These are phyloP conservation scores for Nyctanthes arbortristis DNA, from an alignment of 257 asterid species.

Conservation along the genomic window DNA sequence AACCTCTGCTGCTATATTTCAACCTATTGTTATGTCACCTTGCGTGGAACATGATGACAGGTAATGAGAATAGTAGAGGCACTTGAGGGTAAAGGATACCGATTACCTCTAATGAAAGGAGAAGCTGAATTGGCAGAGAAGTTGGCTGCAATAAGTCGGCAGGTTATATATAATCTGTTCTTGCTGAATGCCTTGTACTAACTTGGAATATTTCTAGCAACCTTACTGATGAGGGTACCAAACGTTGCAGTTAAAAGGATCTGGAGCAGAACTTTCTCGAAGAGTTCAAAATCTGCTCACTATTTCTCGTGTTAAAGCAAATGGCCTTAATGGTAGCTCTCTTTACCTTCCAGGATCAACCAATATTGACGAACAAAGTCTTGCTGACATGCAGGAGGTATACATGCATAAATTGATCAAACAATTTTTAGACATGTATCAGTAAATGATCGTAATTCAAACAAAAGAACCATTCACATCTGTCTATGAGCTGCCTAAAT, in stretches of 20 bases:
- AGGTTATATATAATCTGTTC: conserved; percentile 43
- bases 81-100: conserved; percentile 81
- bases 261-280: conserved; percentile 93
- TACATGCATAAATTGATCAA: conserved; percentile 4
- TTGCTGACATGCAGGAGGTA: conserved; percentile 97
- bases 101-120: conserved; percentile 84
- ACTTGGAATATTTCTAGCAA: conserved; percentile 22
- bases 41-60: conserved; percentile 38
- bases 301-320: conserved; percentile 70
- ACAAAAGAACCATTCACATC: too few relatives aligned
- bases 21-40: conserved; percentile 10
- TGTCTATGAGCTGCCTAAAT: too few relatives aligned
- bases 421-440: not conserved
- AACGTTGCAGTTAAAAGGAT: conserved; percentile 73
- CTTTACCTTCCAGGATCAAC: conserved; percentile 83
- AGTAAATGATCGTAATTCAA: not conserved
- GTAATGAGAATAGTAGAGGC: conserved; percentile 91
- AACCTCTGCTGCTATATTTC: conserved; percentile 1
- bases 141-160: conserved; percentile 75
- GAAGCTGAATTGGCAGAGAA: conserved; percentile 98
- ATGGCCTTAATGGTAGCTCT: conserved; percentile 70
- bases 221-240: conserved; percentile 27
- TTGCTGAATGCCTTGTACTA: conserved; percentile 20
- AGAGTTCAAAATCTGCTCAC: conserved; percentile 87
- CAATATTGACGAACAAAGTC: conserved; percentile 83